Percentiles rank a stretch among this genome's conserved stretches.
These are phyloP conservation scores for Bathelium albidoporum DNA, from an alignment of 495 filamentous ascomycete species.

Conservation along the genomic window DNA sequence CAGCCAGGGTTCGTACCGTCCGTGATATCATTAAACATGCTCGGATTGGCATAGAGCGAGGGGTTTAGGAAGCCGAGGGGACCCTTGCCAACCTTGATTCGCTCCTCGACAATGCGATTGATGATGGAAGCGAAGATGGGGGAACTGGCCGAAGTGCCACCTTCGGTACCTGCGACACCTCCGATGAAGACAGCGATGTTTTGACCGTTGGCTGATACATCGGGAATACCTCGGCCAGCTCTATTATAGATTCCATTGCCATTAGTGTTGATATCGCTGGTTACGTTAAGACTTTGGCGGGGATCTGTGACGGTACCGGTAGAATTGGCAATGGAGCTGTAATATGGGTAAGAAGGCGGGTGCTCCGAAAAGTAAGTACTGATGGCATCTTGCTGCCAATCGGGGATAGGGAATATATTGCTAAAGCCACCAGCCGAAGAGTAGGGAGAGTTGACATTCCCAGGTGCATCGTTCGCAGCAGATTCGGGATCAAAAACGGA, in stretches of 20 bases:
- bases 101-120: slow-evolving; percentile 53
- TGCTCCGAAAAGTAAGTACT: slow-evolving; percentile 38
- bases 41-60: slow-evolving; percentile 49
- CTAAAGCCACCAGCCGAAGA: slow-evolving; percentile 53
- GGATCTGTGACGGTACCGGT: background rate
- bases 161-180: background rate
- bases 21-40: slow-evolving; percentile 51
- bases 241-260: slow-evolving; percentile 39
- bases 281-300: background rate
- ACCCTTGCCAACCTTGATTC: slow-evolving; percentile 43
- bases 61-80: slow-evolving; percentile 55
- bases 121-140: slow-evolving; percentile 37
- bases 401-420: slow-evolving; percentile 51
- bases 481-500: slow-evolving; percentile 23
- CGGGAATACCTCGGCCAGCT: slow-evolving; percentile 53
- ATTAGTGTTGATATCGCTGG: slow-evolving; percentile 18
- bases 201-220: slow-evolving; percentile 51
- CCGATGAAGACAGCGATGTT: slow-evolving; percentile 32
- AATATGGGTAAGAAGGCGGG: slow-evolving; percentile 31
- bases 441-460: background rate
- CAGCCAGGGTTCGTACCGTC: slow-evolving; percentile 30
- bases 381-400: slow-evolving; percentile 48
- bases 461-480: slow-evolving; percentile 26
- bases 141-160: slow-evolving; percentile 10
- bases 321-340: background rate